Evolutionary conservation across 2,329 filamentous ascomycete species (phyloP), one percentile per base, ranked within the genome.

Genomic region (Monosporascus sp.): DNA sequence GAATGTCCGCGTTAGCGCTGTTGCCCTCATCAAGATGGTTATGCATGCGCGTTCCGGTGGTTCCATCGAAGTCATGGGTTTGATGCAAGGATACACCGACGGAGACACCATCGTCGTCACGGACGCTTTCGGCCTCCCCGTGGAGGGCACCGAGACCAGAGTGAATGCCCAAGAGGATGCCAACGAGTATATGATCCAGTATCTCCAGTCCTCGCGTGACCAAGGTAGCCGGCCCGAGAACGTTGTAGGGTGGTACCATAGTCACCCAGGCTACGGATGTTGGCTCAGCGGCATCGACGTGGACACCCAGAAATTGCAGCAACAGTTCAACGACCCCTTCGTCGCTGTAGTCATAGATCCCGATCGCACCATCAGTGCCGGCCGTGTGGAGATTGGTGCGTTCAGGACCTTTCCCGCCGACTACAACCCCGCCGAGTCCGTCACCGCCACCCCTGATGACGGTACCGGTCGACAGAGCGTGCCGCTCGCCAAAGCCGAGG

Each of bases 201-300:
- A 95, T 68, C 80, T 95, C 27, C 79, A 87, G 62, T 77, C 86
- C 3, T 88, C 87, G 62, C 82, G 93, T 55, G 85, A 92, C 66
- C 89, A 76, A 81, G 91, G 69, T 77, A 57, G 58, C 60, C 77
- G 92, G 52, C 78, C 87, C 69, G 94, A 99, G 73, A 97, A 99
- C 69, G 89, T 90, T 0, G 88, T 99, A 17, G 94, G 94, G 19
- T 99, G 94, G 94, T 99, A 99, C 72, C 94, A 99, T 73, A 93
- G 87, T 62, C 94, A 99, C 69, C 94, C 94, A 0, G 94, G 94
- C 26, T 99, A 99, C 70, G 94, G 94, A 45, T 99, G 94, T 24
- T 99, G 94, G 94, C 81, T 99, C 26, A 92, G 87, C 38, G 94
- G 94, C 54, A 97, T 99, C 71, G 94, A 99, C 69, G 94, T 99